Evolutionary conservation across 2,329 filamentous ascomycete genomes (phyloP), one percentile per base, ranked within the genome.

Genomic region (Talaromyces albobiverticillius): DNA sequence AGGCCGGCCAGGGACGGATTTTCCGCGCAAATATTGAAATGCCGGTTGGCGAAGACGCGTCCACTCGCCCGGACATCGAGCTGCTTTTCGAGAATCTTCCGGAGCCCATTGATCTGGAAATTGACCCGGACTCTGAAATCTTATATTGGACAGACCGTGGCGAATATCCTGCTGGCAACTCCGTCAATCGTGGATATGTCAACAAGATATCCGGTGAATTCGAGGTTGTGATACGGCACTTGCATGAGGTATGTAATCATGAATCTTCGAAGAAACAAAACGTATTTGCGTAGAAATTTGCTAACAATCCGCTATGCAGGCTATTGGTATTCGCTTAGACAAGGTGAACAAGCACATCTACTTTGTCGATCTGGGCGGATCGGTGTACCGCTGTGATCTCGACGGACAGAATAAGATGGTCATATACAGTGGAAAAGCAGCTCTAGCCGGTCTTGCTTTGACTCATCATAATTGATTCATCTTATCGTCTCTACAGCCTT

Each of bases 61-160:
- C 62, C 0, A 64, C 55, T 9, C 67, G 77, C 2, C 60, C 69
- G 0, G 77, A 82, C 32, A 65, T 79, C 14, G 70, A 77, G 47
- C 60, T 70, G 0, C 55, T 84, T 2, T 61, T 79, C 2, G 61
- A 73, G 3, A 62, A 62, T 0, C 66, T 83, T 8, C 80, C 81
- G 0, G 81, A 84, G 62, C 78, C 79, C 0, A 80, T 85, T 53
- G 81, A 85, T 62, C 66, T 86, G 0, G 81, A 82, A 26, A 60
- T 84, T 1, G 80, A 83, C 11, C 68, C 71, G 9, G 64, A 68
- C 0, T 61, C 64, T 2, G 62, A 73, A 36, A 67, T 64, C 2
- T 67, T 86, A 26, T 85, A 81, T 64, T 85, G 82, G 82, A 83
- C 82, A 0, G 82, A 85, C 60, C 71, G 82, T 0, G 83, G 82